A percentile compares a stretch with the other conserved stretches of the same genome.
Conservation (phyloP, 2,329 filamentous ascomycete species). For the Clarireedia sp. region DNA sequence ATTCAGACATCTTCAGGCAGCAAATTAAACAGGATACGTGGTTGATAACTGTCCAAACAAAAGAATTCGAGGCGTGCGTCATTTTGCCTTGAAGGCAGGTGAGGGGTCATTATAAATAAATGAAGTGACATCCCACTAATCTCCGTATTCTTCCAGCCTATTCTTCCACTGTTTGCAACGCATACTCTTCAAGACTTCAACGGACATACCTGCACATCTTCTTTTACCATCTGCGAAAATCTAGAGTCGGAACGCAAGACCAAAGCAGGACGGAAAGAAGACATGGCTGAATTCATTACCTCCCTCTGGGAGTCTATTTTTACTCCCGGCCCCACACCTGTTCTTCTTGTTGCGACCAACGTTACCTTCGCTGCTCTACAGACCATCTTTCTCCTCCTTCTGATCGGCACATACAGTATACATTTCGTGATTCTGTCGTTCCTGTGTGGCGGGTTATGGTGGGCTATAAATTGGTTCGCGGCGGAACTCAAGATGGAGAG, state of each 20-base stretch:
- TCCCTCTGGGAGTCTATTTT: conserved; percentile 91
- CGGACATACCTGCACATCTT: not conserved
- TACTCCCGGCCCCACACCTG: conserved; percentile 81
- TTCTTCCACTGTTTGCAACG: not conserved
- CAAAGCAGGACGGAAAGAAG: too few relatives aligned
- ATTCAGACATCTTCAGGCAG: not conserved
- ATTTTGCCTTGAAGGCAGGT: conserved; percentile 7
- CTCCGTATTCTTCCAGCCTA: not conserved
- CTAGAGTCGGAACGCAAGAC: not conserved
- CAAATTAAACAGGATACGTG: conserved; percentile 3
- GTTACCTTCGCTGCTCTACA: conserved; percentile 81
- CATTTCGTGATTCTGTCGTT: conserved; percentile 80
- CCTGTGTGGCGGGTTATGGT: conserved; percentile 79
- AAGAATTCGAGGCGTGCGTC: conserved; percentile 1
- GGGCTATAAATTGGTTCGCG: conserved; percentile 95
- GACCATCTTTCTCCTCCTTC: conserved; percentile 63
- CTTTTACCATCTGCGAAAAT: not conserved
- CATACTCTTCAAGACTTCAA: not conserved
- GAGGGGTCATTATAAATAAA: conserved; percentile 9
- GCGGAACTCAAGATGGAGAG: conserved; percentile 48
- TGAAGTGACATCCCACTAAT: conserved; percentile 8
- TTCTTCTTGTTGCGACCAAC: conserved; percentile 84
- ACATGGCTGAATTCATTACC: conserved; percentile 44
- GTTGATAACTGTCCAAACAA: conserved; percentile 1
- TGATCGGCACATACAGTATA: conserved; percentile 75